Evolutionary conservation across 78 protist species (phyloP), one percentile per base, ranked within the genome.

Genomic region (Pigoraptor vietnamica): DNA sequence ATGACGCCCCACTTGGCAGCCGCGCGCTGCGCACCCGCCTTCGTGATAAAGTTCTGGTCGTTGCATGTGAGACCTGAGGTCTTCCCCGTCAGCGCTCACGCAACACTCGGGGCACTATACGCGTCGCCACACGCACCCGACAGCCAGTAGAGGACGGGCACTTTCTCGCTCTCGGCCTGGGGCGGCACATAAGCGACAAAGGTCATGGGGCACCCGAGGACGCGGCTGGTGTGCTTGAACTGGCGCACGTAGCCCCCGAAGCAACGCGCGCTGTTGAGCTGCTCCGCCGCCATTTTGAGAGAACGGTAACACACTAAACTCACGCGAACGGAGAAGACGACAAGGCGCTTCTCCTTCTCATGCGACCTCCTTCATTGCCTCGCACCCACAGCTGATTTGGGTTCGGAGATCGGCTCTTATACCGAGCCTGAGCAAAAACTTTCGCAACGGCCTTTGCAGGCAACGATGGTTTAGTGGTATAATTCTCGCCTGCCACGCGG

Each of bases 51-150:
- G 94, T 96, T 97, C 82, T 97, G 96, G 48, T 97, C 97, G 1
- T 94, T 96, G 92, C 98, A 97, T 0, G 99, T 97, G 34, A 97
- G 90, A 0, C 99, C 98, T 10, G 94, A n/a, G n/a, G n/a, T n/a
- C n/a, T n/a, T n/a, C n/a, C n/a, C n/a, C n/a, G n/a, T n/a, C n/a
- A n/a, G n/a, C n/a, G n/a, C n/a, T n/a, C n/a, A n/a, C 81, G 21
- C 96, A 90, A 25, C 82, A 97, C 92, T 90, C 93, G 34, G 84
- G 1, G 9, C 33, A 29, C 2, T 23, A 79, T 23, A 23, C 84
- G 84, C 10, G n/a, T 23, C 34, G 10, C 10, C 36, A 2, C 34
- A 9, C 6, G 39, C 25, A 36, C 55, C 90, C 10, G 86, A 39
- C 19, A 91, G 89, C 81, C 37, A 86, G 40, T 32, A 86, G 48